Evolutionary conservation across 2,329 filamentous ascomycete genomes (phyloP), one percentile per base, ranked within the genome.

Genomic region (Eutypa lata): DNA sequence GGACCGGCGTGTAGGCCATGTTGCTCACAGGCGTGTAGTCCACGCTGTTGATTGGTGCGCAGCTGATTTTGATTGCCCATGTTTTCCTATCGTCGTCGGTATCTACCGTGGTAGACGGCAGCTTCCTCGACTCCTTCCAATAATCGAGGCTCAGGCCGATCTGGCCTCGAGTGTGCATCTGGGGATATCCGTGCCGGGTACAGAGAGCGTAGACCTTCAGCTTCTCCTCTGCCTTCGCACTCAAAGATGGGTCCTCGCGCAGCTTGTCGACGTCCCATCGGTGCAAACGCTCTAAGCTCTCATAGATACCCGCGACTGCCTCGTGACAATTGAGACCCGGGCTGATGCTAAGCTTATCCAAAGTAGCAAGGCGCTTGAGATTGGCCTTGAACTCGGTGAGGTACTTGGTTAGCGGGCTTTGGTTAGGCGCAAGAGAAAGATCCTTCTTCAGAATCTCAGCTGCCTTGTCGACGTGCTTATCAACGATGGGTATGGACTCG

Each of bases 131-230:
- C 60, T 87, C 79, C 68, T 83, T 86, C 90, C 90, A 94, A 67
- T 93, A 95, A 58, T 91, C 87, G 38, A 94, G 62, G 47, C 81
- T 83, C 52, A 93, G 72, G 1, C 90, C 90, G 24, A 93, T 73
- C 48, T 79, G 81, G 21, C 80, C 79, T 48, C 83, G 77, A 14
- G 80, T 79, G 69, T 94, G 88, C 80, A 93, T 88, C 28, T 79
- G 73, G 0, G 90, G 89, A 28, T 78, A 78, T 2, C 90, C 90
- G 65, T 88, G 87, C 57, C 80, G 83, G 52, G 81, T 82, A 65
- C 88, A 91, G 69, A 90, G 79, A 46, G 83, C 85, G 48, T 79
- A 72, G n/a, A 78, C 72, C 43, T 78, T 76, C 11, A 86, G 68
- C 38, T 70, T 74, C n/a, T 76, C 71, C 28, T 80, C 77, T 2